These are phyloP conservation scores for Clarireedia sp. DNA, from an alignment of 2,329 filamentous ascomycete genomes.

Conservation along the genomic window DNA sequence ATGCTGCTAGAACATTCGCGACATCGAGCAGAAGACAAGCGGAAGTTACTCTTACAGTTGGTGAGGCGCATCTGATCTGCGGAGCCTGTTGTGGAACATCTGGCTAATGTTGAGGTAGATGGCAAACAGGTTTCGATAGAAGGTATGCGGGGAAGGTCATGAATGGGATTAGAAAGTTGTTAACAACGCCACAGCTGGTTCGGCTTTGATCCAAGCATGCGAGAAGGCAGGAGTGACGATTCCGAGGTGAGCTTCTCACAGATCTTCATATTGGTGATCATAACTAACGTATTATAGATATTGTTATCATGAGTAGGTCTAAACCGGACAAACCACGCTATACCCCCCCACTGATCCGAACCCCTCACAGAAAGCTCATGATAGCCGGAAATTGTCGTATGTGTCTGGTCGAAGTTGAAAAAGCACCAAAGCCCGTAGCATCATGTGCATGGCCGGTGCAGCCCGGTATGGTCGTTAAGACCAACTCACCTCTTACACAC, in stretches of 20 bases:
- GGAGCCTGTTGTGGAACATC: constrained; percentile 11
- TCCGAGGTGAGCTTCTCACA: constrained; percentile 55
- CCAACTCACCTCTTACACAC: constrained; percentile 89
- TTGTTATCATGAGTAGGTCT: constrained; percentile 90
- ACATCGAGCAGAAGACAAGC: constrained; percentile 70
- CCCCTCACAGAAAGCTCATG: constrained; percentile 71
- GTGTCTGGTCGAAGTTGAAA: constrained; percentile 97
- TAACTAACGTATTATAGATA: constrained; percentile 54
- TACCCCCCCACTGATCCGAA: constrained; percentile 18
- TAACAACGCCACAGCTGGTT: constrained; percentile 62
- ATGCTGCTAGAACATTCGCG: constrained; percentile 71
- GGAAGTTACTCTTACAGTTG: constrained; percentile 95
- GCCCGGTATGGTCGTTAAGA: constrained; percentile 98
- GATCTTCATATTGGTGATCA: not conserved
- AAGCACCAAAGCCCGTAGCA: constrained; percentile 90
- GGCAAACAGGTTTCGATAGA: constrained; percentile 97
- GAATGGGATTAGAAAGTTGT: constrained; percentile 27
- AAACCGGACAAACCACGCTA: not conserved
- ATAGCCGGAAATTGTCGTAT: constrained; percentile 99
- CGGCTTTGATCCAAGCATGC: constrained; percentile 96
- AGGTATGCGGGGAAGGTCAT: constrained; percentile 49
- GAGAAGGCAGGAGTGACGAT: constrained; percentile 91
- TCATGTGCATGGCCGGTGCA: constrained; percentile 99
- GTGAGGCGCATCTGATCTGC: constrained; percentile 44
- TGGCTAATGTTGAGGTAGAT: constrained; percentile 49